phyloP scores from a whole-genome alignment of 768 basidiomycete species.

The Dictyophora rubrovolvata region DNA sequence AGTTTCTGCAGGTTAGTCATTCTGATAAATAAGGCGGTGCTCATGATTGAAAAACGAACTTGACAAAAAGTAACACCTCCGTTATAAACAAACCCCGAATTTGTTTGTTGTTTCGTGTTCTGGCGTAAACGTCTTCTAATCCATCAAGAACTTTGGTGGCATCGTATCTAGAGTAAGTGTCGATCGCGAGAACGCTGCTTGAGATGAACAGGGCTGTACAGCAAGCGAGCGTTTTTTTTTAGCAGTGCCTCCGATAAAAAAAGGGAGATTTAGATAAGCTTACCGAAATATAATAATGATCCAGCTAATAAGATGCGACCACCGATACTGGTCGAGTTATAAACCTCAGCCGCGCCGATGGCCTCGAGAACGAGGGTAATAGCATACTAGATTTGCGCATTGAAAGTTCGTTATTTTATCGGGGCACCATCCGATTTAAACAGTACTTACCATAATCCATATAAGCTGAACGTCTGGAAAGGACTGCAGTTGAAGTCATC shows the following conservation, averaged over 20 bases:
- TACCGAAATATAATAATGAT: neutral
- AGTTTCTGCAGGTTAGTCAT: neutral
- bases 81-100: neutral
- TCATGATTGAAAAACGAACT: neutral
- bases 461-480: neutral
- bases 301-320: neutral
- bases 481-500: neutral
- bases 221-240: no score
- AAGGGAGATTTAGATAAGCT: neutral
- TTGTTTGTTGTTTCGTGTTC: neutral
- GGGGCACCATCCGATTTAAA: neutral
- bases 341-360: neutral
- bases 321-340: neutral
- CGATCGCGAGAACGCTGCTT: neutral
- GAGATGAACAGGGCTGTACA: neutral
- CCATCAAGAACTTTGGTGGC: neutral
- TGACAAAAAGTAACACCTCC: neutral
- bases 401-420: neutral
- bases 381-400: no score
- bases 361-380: neutral
- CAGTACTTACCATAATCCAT: neutral
- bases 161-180: neutral
- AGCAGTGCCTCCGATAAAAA: no score
- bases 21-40: neutral
- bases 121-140: neutral